Percentiles rank a stretch among this genome's conserved stretches.
Evolutionary conservation across 2,329 filamentous ascomycete species (phyloP).

Genomic region (Colletotrichum brevisporum): DNA sequence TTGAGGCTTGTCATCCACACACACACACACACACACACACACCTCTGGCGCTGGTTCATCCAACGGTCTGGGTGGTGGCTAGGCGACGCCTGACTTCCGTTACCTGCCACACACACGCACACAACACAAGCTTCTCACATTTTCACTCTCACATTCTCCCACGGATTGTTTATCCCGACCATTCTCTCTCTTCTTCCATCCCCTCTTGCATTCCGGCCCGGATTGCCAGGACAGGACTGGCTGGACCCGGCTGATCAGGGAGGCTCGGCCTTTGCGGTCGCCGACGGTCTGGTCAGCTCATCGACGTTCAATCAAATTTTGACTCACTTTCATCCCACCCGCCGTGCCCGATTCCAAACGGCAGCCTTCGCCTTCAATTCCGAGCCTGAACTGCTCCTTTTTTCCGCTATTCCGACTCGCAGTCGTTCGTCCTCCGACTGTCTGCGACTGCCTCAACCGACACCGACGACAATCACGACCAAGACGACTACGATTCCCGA

Average conservation of each 20-base stretch:
- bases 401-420: not conserved
- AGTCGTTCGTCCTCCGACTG: not conserved
- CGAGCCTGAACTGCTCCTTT: not conserved
- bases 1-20: too few relatives aligned
- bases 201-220: conserved; percentile 2
- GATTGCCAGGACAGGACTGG: conserved; percentile 19
- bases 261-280: conserved; percentile 11
- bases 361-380: conserved; percentile 16
- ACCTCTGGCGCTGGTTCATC: too few relatives aligned
- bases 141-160: not conserved
- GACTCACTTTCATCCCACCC: conserved; percentile 36
- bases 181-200: not conserved
- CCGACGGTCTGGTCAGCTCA: conserved; percentile 4
- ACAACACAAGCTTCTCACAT: not conserved
- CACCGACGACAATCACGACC: not conserved
- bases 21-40: too few relatives aligned
- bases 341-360: not conserved
- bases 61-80: not conserved
- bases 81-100: too few relatives aligned
- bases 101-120: not conserved
- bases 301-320: conserved; percentile 27
- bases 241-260: conserved; percentile 26
- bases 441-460: not conserved
- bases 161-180: not conserved
- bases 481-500: not conserved